Conservation (phyloP, 257 asterid species). For the Primulina eburnea region DNA sequence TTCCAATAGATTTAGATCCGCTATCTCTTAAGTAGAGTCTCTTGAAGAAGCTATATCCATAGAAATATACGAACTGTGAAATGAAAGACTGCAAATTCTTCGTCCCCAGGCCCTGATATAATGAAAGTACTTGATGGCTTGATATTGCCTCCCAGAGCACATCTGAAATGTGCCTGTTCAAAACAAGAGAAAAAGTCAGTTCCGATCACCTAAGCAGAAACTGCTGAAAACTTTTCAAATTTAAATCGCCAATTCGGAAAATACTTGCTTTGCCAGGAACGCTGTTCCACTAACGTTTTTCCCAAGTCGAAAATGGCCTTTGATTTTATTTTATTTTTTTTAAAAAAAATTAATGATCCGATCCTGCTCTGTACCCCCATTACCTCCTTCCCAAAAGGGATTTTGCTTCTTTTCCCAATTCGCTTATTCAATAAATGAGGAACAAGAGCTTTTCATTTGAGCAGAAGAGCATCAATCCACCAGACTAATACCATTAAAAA, state of each 20-base stretch:
- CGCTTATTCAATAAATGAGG: background rate
- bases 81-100: slow-evolving; percentile 79
- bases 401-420: too few relatives aligned
- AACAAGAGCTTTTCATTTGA: background rate
- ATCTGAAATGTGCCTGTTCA: slow-evolving; percentile 60
- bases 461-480: too few relatives aligned
- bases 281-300: background rate
- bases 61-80: slow-evolving; percentile 68
- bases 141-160: slow-evolving; percentile 58
- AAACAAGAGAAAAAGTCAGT: slow-evolving; percentile 20
- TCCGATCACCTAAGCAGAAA: slow-evolving; percentile 1
- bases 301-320: background rate
- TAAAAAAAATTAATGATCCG: too few relatives aligned
- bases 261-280: too few relatives aligned
- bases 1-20: slow-evolving; percentile 77
- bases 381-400: too few relatives aligned
- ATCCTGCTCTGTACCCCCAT: too few relatives aligned
- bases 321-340: background rate
- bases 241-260: too few relatives aligned
- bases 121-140: slow-evolving; percentile 50
- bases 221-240: too few relatives aligned
- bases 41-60: slow-evolving; percentile 84
- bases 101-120: slow-evolving; percentile 84
- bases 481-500: background rate
- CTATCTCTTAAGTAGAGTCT: slow-evolving; percentile 67